These are phyloP conservation scores for Syzygium aromaticum DNA, from an alignment of 345 rosid genomes.

Conservation along the genomic window DNA sequence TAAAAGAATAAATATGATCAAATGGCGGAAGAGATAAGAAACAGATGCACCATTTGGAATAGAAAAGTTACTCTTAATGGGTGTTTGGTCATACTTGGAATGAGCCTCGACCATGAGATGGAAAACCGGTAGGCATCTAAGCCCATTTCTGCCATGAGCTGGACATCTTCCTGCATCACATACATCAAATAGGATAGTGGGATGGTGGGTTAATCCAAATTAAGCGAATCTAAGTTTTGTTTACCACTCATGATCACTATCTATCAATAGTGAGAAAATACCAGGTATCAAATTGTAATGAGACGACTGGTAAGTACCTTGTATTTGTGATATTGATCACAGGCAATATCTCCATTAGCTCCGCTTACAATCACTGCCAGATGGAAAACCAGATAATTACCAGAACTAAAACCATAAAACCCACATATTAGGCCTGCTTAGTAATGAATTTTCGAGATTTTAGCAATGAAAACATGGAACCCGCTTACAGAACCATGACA, in stretches of 20 bases:
- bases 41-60: background rate
- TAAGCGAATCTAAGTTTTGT: background rate
- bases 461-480: background rate
- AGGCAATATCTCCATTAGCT: slow-evolving; percentile 18
- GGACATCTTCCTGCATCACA: slow-evolving; percentile 18
- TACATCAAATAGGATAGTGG: background rate
- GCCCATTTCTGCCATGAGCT: slow-evolving; percentile 16
- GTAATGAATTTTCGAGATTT: background rate
- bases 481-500: background rate
- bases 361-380: slow-evolving; percentile 8
- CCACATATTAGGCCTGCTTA: background rate
- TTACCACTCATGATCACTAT: background rate
- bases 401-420: background rate
- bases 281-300: background rate
- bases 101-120: slow-evolving; percentile 28
- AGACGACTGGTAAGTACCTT: slow-evolving; percentile 4
- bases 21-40: background rate
- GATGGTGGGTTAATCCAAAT: background rate
- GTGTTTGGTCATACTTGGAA: slow-evolving; percentile 15
- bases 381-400: background rate
- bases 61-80: background rate
- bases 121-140: slow-evolving; percentile 25
- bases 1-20: background rate
- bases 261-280: background rate
- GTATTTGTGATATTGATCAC: slow-evolving; percentile 22